Evolutionary conservation across 2,329 filamentous ascomycete genomes (phyloP).

Genomic region (Alternaria panax): DNA sequence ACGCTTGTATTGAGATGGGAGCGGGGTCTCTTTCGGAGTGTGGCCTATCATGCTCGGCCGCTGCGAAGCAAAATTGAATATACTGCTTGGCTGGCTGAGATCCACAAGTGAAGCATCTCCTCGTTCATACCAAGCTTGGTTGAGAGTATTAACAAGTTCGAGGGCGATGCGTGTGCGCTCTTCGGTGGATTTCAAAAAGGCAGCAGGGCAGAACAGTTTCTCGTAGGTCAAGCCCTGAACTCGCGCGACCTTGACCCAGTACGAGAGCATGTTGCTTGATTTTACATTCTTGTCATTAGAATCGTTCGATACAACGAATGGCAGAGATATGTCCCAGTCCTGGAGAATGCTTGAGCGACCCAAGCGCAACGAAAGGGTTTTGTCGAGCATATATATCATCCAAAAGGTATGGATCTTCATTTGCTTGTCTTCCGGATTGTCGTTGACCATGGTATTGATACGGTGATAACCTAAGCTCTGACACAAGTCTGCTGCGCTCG

Average conservation of each 20-base stretch:
- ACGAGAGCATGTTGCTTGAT: constrained; percentile 34
- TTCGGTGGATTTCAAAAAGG: constrained; percentile 35
- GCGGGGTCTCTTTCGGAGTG: constrained; percentile 36
- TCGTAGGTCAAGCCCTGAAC: constrained; percentile 49
- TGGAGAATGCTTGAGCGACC: constrained; percentile 49
- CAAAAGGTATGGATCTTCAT: constrained; percentile 47
- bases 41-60: constrained; percentile 3
- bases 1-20: constrained; percentile 31
- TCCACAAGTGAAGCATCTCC: constrained; percentile 31
- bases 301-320: constrained; percentile 20
- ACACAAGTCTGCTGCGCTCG: constrained; percentile 41
- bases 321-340: constrained; percentile 50
- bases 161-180: constrained; percentile 37
- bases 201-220: constrained; percentile 48
- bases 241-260: constrained; percentile 46
- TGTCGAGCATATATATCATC: constrained; percentile 51
- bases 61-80: constrained; percentile 2
- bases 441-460: constrained; percentile 44
- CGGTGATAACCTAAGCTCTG: constrained; percentile 49
- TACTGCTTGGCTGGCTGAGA: constrained; percentile 1
- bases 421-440: constrained; percentile 36
- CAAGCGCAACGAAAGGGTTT: constrained; percentile 48
- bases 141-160: constrained; percentile 37
- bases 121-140: constrained; percentile 40
- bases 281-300: constrained; percentile 11